phyloP scores from a whole-genome alignment of 805 yeast genomes.

The Maudiozyma saulgeensis region DNA sequence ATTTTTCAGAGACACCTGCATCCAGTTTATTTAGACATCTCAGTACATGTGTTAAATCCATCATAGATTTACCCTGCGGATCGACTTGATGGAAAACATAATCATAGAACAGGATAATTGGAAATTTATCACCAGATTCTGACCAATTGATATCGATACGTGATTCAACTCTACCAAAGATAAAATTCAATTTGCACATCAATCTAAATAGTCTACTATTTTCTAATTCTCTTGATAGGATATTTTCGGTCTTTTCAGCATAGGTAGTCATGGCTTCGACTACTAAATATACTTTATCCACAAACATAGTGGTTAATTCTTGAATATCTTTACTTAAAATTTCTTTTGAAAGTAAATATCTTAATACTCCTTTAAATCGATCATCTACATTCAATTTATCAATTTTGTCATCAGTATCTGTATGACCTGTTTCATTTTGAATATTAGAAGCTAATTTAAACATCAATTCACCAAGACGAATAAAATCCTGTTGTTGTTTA shows the following conservation, averaged over 20 bases:
- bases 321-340: conserved; percentile 19
- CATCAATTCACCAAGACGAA: conserved; percentile 45
- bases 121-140: conserved; percentile 66
- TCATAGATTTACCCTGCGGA: conserved; percentile 63
- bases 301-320: conserved; percentile 33
- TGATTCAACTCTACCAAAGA: conserved; percentile 64
- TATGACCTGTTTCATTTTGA: conserved; percentile 3
- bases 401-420: conserved; percentile 3
- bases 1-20: conserved; percentile 79
- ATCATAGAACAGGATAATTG: conserved; percentile 67
- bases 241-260: conserved; percentile 51
- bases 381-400: conserved; percentile 29
- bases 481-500: conserved; percentile 47
- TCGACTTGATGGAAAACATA: conserved; percentile 79
- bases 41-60: conserved; percentile 77
- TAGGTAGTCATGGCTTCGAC: conserved; percentile 40
- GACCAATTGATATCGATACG: conserved; percentile 52
- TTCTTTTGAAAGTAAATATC: conserved; percentile 28
- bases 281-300: conserved; percentile 31
- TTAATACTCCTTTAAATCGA: conserved; percentile 37
- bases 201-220: conserved; percentile 81
- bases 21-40: conserved; percentile 79
- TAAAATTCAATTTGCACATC: conserved; percentile 69
- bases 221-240: conserved; percentile 66
- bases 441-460: conserved; percentile 24